These are phyloP conservation scores for Alternaria rosae DNA, from an alignment of 2,329 filamentous ascomycete species.

Conservation along the genomic window DNA sequence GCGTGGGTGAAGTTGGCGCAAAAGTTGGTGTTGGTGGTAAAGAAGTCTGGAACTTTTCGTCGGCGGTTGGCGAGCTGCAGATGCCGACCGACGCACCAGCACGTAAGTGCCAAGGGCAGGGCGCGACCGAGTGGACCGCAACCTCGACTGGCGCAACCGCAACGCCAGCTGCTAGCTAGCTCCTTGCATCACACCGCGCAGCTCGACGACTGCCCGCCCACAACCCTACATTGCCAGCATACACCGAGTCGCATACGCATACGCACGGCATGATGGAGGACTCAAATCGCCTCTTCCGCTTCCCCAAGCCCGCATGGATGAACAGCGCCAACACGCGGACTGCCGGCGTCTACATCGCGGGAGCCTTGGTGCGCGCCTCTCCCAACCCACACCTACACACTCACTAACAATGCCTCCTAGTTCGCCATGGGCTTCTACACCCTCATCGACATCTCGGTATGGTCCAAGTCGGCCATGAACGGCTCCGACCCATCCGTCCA, in stretches of 20 bases:
- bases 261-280: constrained; percentile 49
- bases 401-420: constrained; percentile 49
- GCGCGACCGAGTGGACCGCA: constrained; percentile 25
- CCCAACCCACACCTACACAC: neutral
- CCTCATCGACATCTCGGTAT: constrained; percentile 71
- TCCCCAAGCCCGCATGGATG: constrained; percentile 71
- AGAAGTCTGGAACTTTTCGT: constrained; percentile 1
- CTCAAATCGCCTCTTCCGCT: constrained; percentile 68
- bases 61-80: constrained; percentile 1
- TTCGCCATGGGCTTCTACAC: constrained; percentile 75
- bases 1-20: neutral
- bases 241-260: constrained; percentile 7
- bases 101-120: constrained; percentile 23
- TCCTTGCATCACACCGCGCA: constrained; percentile 22
- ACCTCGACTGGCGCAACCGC: constrained; percentile 37
- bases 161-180: constrained; percentile 16
- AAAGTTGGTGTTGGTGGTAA: neutral
- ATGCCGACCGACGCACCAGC: constrained; percentile 1
- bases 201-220: constrained; percentile 12
- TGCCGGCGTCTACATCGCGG: constrained; percentile 70
- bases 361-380: constrained; percentile 64
- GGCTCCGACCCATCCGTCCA: constrained; percentile 63
- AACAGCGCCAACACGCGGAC: constrained; percentile 70
- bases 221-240: neutral
- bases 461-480: constrained; percentile 68